Evolutionary conservation across 78 protist genomes (phyloP).

Genomic region (Chrysochromulina parva): DNA sequence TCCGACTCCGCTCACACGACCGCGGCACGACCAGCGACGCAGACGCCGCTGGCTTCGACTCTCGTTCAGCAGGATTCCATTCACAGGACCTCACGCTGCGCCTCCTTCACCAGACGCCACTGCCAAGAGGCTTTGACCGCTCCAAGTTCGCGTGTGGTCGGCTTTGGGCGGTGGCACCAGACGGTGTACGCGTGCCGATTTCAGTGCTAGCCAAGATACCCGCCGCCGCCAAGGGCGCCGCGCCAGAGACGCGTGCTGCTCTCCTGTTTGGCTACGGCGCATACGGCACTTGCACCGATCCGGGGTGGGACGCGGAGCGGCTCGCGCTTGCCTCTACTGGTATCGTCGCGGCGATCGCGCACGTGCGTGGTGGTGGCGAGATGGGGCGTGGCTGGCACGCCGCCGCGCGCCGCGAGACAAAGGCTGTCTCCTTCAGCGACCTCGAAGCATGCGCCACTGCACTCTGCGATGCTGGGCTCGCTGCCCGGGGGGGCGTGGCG

Average conservation of each 20-base stretch:
- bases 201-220: background rate
- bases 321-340: background rate
- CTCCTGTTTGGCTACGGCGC: slow-evolving; percentile 19
- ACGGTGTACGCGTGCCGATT: background rate
- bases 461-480: background rate
- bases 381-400: slow-evolving; percentile 24
- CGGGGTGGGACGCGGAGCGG: background rate
- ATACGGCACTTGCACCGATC: slow-evolving; percentile 16
- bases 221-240: too few relatives aligned
- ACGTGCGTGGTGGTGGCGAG: slow-evolving; percentile 48
- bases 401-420: background rate
- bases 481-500: background rate
- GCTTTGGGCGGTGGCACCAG: background rate
- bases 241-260: background rate
- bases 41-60: too few relatives aligned
- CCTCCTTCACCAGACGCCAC: background rate
- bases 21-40: too few relatives aligned
- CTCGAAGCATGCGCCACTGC: background rate
- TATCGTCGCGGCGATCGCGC: slow-evolving; percentile 2
- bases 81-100: background rate
- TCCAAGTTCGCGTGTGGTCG: background rate
- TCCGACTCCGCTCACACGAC: too few relatives aligned
- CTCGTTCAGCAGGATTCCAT: background rate
- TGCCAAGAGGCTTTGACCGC: background rate
- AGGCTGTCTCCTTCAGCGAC: slow-evolving; percentile 9